These are phyloP conservation scores for Aquilaria agallochum DNA, from an alignment of 441 rosid genomes.

Conservation along the genomic window DNA sequence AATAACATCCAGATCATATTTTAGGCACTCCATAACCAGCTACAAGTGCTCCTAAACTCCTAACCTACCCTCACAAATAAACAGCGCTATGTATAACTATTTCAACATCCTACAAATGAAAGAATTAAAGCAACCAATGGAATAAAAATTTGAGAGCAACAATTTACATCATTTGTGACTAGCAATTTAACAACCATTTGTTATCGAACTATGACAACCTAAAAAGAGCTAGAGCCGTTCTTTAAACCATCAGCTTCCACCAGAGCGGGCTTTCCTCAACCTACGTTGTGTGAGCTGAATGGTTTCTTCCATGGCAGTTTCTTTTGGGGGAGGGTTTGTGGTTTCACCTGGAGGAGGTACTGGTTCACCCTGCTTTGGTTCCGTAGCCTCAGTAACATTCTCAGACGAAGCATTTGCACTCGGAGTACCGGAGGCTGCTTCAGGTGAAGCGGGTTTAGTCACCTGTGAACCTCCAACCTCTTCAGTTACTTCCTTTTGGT, in stretches of 20 bases:
- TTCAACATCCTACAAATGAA: slow-evolving; percentile 15
- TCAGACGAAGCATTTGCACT: slow-evolving; percentile 36
- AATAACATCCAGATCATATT: too few relatives aligned
- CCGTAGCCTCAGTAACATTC: slow-evolving; percentile 34
- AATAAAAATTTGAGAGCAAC: slow-evolving; percentile 17
- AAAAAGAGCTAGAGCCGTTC: slow-evolving; percentile 3
- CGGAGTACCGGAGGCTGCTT: slow-evolving; percentile 23
- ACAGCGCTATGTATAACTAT: too few relatives aligned
- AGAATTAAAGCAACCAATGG: slow-evolving; percentile 39
- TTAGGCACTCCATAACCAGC: too few relatives aligned
- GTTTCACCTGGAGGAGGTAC: slow-evolving; percentile 40
- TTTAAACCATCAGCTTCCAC: slow-evolving; percentile 26
- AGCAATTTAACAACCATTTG: slow-evolving; percentile 17
- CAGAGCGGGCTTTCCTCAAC: slow-evolving; percentile 51
- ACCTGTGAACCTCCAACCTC: slow-evolving; percentile 37
- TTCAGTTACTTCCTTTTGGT: slow-evolving; percentile 52
- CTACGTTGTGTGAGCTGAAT: slow-evolving; percentile 40
- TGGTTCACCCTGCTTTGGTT: slow-evolving; percentile 43
- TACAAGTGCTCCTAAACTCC: too few relatives aligned
- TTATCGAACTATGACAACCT: slow-evolving; percentile 8
- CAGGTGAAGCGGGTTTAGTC: slow-evolving; percentile 22
- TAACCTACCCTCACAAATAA: too few relatives aligned
- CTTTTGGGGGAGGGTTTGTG: slow-evolving; percentile 41
- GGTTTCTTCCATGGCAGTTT: slow-evolving; percentile 53
- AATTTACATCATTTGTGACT: slow-evolving; percentile 40